Evolutionary conservation across 2,329 filamentous ascomycete species (phyloP), one percentile per base, ranked within the genome.

Genomic region (Aureobasidium pullulans): DNA sequence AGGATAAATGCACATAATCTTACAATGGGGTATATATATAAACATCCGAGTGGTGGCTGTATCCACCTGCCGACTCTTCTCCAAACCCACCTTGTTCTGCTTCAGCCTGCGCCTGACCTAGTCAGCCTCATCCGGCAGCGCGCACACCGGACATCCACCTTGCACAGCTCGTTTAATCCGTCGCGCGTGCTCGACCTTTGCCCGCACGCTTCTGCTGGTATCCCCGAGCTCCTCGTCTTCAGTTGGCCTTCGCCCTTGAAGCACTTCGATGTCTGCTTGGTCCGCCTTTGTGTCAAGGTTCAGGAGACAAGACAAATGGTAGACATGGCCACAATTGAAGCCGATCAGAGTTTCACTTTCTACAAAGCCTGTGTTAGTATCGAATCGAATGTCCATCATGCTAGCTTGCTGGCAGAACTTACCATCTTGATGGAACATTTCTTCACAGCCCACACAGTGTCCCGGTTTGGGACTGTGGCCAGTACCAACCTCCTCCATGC

Each of bases 111-210:
- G 13, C 31, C 3, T 11, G 28, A 29, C n/a, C 32, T 56, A 56
- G 11, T 19, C 52, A 19, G n/a, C 32, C 8, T 56, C 60, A 10
- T 63, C 64, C 16, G 60, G 60, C 32, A 60, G 53, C n/a, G 59
- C 47, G 16, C 65, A 67, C 31, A 62, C 60, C 32, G 64, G 60
- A 59, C 69, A 71, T n/a, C 68, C 68, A 32, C 62, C 52, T 34
- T 64, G 42, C 2, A 93, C 79, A 62, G 84, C 84, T 66, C 92
- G 88, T 65, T 85, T 81, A 61, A 96, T 74, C 58, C 96, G 71
- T 63, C 90, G 82, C 40, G 92, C 91, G 69, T 90, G 89, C 64
- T 89, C 94, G 31, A 96, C 90, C 73, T 96, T 96, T 32, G 87
- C 84, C 0, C 90, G 89, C 6, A 97, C 85, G 57, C 87, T 89